Percentiles rank a stretch among this genome's conserved stretches.
These are phyloP conservation scores for Cutaneotrichosporon sp. DNA, from an alignment of 1,284 basidiomycete genomes.

Conservation along the genomic window DNA sequence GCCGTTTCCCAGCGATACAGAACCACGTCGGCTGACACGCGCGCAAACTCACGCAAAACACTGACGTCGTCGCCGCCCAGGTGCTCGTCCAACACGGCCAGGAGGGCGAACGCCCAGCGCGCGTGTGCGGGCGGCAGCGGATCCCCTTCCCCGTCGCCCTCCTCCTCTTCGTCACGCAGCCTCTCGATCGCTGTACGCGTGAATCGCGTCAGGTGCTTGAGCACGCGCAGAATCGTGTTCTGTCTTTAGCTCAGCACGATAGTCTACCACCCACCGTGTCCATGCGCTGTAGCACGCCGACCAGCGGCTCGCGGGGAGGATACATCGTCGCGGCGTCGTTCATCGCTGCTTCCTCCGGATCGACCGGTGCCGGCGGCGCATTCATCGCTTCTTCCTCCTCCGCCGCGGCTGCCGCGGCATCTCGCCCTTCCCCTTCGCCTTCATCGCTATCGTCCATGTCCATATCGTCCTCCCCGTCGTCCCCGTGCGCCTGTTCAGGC, in stretches of 20 bases:
- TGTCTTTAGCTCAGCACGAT: constrained; percentile 13
- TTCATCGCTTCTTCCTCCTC: constrained; percentile 11
- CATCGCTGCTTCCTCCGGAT: constrained; percentile 8
- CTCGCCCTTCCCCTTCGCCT: constrained; percentile 13
- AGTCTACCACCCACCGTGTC: constrained; percentile 23
- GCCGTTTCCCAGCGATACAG: constrained; percentile 33
- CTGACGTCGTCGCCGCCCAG: constrained; percentile 73
- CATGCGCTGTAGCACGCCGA: constrained; percentile 25
- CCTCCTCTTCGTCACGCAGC: not conserved
- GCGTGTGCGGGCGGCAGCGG: constrained; percentile 62
- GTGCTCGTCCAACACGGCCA: constrained; percentile 66
- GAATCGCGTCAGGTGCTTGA: constrained; percentile 25
- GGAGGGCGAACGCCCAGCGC: constrained; percentile 76
- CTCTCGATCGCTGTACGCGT: not conserved
- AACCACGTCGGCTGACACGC: constrained; percentile 62
- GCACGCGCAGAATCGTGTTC: constrained; percentile 20
- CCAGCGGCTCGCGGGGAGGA: constrained; percentile 28
- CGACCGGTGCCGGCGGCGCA: constrained; percentile 7
- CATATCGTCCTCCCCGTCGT: constrained; percentile 2
- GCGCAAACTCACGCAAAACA: constrained; percentile 68
- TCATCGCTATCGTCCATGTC: constrained; percentile 8
- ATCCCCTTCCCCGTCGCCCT: not conserved
- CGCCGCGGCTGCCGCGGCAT: not conserved
- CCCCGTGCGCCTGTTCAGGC: no score
- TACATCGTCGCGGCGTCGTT: not conserved